Base-by-base conservation (phyloP, 2,329 filamentous ascomycete genomes). In the Exophiala phaeomuriformis region DNA sequence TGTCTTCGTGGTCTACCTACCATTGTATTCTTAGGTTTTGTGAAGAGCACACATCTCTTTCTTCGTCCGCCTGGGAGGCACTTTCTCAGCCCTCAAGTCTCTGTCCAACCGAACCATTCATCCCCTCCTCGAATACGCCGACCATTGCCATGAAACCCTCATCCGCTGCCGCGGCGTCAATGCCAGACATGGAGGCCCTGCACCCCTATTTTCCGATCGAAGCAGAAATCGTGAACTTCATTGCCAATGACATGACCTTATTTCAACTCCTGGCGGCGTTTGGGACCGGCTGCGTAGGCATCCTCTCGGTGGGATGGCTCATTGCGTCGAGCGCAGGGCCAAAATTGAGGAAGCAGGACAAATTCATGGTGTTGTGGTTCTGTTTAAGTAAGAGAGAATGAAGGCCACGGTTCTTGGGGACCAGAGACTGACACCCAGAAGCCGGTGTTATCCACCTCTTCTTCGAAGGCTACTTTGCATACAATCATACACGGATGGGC, bases 401-500 rank as follows among this genome's bases (percentile, higher is more conserved):
- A 28, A 39, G 48, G 12, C 42, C 44, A 28, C n/a, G 47, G 10
- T 8, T 42, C 9, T 32, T 28, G n/a, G 7, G 8, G 10, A 9
- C 33, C 6, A 39, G 30, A 12, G 37, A 50, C 57, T 61, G 54
- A 61, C 55, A 35, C 32, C 28, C 28, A 10, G 36, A 52, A 75
- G 74, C 70, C 53, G 74, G 73, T 39, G 68, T 64, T 27, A 66
- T 95, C 36, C 90, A 95, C 70, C 77, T 85, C 51, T 83, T 86
- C 65, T 95, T 95, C 68, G 89, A 95, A 73, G 87, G 85, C 36
- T 95, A 94, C 69, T 94, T 89, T 66, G 77, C 90, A 58, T 69
- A 80, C 59, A 82, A 90, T 66, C 85, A 88, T 67, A 70, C 74
- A 27, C 73, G 72, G 28, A 77, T 95, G 67, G 81, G 83, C 0